Evolutionary conservation across 176 grass and related monocot genomes (phyloP), one percentile per base, ranked within the genome.

Genomic region (Tillandsia fasciculata): DNA sequence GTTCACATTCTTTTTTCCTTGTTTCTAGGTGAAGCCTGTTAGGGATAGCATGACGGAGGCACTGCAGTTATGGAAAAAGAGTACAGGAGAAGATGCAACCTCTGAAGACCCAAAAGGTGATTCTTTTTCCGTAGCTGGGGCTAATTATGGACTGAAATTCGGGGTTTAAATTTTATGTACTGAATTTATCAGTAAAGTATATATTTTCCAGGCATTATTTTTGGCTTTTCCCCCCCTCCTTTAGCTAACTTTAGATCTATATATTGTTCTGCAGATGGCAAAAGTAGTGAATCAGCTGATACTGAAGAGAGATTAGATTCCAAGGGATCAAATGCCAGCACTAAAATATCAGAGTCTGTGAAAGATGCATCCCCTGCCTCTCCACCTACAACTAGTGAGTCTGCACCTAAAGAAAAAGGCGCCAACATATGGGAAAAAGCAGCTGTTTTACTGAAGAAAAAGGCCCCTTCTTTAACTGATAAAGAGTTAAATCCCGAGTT

Each of bases 21-120:
- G 63, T 75, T 76, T 69, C 69, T 72, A 99, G 94, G 94, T 99
- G 75, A 93, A 86, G 78, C 94, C 90, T 65, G 87, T 87, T 65
- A 92, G 94, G 82, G 94, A 99, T 64, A 99, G 89, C 80, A 92
- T 99, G 84, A 74, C 76, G 53, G 94, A 93, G 70, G 94, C 90
- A 67, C 63, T 90, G 57, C 84, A 88, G 51, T 49, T 87, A 70
- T 99, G 90, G 94, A 99, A 99, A 76, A 92, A 93, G 50, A 73
- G 92, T 65, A 65, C 82, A 53, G 94, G 86, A 65, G 90, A 77
- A 61, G 74, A 81, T 78, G 64, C 54, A 73, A 51, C 14, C 26
- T 68, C 51, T 66, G 64, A 87, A 85, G 82, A 93, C 51, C 18
- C 49, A 50, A 85, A 81, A 47, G 89, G 93, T 88, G 20, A 50